Evolutionary conservation across 176 grass and related monocot species (phyloP), one percentile per base, ranked within the genome.

Genomic region (Oryza longistaminata): DNA sequence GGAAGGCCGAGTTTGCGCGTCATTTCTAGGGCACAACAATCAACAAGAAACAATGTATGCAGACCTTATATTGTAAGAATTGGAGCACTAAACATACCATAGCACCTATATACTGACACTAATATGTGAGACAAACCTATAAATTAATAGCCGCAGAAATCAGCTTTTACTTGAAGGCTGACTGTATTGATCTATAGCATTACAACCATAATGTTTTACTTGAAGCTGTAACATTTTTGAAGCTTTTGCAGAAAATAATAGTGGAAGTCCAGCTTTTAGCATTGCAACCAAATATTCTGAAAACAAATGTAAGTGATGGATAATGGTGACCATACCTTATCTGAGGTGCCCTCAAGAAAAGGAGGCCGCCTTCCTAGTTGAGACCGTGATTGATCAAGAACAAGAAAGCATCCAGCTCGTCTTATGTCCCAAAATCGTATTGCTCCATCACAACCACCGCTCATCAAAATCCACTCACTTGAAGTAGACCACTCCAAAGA

Each of bases 341-440:
- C 87, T 22, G 43, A 44, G 64, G 79, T 39, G 6, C 44, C 80
- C 86, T 91, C 71, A 75, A 82, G 68, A 66, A 93, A 79, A 78
- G 92, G 88, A 66, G 96, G 89, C 12, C 91, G 84, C 50, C 79
- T 95, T 75, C 93, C 96, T 29, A 92, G 88, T 86, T 98, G 96
- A 86, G 89, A 92, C 31, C 39, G 80, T 79, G 91, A 93, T 60
- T 95, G 96, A 73, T 98, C 93, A 37, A 98, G 92, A 90, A 98
- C 85, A 87, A 68, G 83, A 46, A 95, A 98, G 71, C 93, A 93
- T 75, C 96, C 96, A 72, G 96, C 88, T 74, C 91, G 80, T 85
- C 96, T 90, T 45, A 98, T 98, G 80, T 98, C 96, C 96, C 96
- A 98, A 87, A 98, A 98, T 34, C 91, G 89, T 87, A 98, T 95